Evolutionary conservation across 78 protist species (phyloP).

Genomic region (Guillardia theta): DNA sequence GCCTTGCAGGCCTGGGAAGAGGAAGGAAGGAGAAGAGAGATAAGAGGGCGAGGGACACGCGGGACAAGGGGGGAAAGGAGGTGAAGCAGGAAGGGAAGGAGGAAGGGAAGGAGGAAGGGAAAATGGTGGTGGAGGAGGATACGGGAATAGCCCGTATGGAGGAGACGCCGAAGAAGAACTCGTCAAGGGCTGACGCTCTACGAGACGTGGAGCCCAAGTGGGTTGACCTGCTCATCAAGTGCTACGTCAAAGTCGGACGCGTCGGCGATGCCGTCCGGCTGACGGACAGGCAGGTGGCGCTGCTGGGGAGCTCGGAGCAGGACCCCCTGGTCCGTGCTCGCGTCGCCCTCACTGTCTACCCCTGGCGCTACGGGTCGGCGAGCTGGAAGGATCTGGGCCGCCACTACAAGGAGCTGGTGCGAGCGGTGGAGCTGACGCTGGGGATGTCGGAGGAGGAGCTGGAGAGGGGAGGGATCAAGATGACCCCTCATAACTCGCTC

Average conservation of each 20-base stretch:
- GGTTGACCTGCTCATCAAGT: neutral
- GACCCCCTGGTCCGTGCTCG: neutral
- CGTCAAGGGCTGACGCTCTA: too few species aligned
- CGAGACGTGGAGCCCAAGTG: neutral
- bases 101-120: too few species aligned
- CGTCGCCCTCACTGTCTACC: neutral
- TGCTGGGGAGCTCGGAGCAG: neutral
- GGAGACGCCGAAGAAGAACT: neutral
- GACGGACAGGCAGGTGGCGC: neutral
- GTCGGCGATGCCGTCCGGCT: neutral
- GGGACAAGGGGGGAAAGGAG: too few species aligned
- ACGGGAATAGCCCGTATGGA: neutral
- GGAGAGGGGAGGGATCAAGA: neutral
- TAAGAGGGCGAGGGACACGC: too few species aligned
- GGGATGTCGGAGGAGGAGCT: neutral
- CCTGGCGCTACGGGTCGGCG: slow-evolving; percentile 16
- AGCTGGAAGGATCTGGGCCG: neutral
- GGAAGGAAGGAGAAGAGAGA: too few species aligned
- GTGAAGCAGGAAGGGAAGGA: too few species aligned
- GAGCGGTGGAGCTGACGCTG: neutral
- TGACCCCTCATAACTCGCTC: slow-evolving; percentile 18
- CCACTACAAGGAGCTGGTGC: neutral
- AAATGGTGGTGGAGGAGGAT: neutral
- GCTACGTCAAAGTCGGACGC: neutral
- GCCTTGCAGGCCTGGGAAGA: neutral